phyloP scores from a whole-genome alignment of 345 rosid species.

The Eucalyptus lansdowneana region DNA sequence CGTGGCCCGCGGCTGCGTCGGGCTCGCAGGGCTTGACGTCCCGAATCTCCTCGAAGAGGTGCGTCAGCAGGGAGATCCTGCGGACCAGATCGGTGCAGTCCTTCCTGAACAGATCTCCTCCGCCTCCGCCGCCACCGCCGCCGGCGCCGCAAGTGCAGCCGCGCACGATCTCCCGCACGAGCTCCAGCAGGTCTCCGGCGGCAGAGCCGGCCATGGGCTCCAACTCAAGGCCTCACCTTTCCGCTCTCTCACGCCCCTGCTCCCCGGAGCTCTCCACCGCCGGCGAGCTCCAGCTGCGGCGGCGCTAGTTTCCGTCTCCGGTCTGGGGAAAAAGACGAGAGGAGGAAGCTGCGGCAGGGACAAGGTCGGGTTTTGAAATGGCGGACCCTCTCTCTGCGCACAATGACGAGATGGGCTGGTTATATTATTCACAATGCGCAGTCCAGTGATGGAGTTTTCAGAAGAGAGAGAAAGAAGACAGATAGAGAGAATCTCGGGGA shows the following conservation, averaged over 20 bases:
- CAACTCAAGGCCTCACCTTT: neutral
- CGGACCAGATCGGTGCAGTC: conserved; percentile 81
- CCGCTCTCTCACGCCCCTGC: neutral
- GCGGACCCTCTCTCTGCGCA: neutral
- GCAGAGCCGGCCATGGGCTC: conserved; percentile 1
- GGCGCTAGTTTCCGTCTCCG: neutral
- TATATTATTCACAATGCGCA: neutral
- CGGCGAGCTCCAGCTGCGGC: neutral
- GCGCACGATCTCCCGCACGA: conserved; percentile 1
- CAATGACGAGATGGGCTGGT: neutral
- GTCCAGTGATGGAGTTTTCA: neutral
- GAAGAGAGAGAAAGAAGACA: neutral
- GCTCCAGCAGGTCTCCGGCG: conserved; percentile 4
- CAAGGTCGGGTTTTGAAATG: neutral
- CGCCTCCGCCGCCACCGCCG: neutral
- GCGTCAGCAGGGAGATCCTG: conserved; percentile 51
- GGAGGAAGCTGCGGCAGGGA: neutral
- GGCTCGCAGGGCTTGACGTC: conserved; percentile 10
- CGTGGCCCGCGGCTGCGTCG: conserved; percentile 5
- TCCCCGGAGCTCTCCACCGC: neutral
- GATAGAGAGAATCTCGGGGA: neutral
- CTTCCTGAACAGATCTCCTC: conserved; percentile 32
- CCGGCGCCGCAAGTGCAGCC: neutral
- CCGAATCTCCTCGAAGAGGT: conserved; percentile 72
- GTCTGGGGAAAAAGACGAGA: neutral